Evolutionary conservation across 768 basidiomycete species (phyloP), one percentile per base, ranked within the genome.

Genomic region (Tricholoma saponaceum): DNA sequence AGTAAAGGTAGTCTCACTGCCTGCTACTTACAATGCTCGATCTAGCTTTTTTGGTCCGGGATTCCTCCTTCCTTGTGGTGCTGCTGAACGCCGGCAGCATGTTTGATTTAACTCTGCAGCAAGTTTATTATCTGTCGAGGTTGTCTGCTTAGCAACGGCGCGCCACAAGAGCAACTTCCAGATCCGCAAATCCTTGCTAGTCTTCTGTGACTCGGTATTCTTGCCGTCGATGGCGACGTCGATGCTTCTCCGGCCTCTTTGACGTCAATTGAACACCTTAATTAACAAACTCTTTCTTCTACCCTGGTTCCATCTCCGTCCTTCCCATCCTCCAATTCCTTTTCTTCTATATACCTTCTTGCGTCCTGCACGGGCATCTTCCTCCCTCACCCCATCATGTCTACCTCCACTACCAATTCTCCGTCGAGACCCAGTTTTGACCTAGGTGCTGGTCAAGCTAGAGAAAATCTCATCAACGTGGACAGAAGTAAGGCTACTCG

Each of bases 221-320:
- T 71, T 68, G 62, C 60, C 59, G 60, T 61, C 64, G 64, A 69
- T 66, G 62, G 61, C 66, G 60, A 65, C 64, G 60, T 53, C 49
- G 57, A 59, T 65, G 66, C 64, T 69, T 73, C 66, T 67, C 69
- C 66, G 69, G 69, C 58, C 62, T 63, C 65, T 70, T 72, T 75
- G 71, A 76, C 75, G 74, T 75, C 73, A 77, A 78, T 75, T 76
- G 72, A 75, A 72, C 65, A 72, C 73, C 73, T 72, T 72, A 70
- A 73, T 70, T 67, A 67, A 69, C 66, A 62, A 65, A 62, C 61
- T 59, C 58, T 50, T 62, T 64, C 60, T 71, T 72, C 71, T 61
- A 57, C 67, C 66, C 64, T 66, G 63, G 66, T 74, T 70, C 53
- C 58, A 57, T 60, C 60, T 54, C 53, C 44, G 52, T 54, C 14